phyloP scores from a whole-genome alignment of 73 alveolate species.

The Diophrys appendiculata region DNA sequence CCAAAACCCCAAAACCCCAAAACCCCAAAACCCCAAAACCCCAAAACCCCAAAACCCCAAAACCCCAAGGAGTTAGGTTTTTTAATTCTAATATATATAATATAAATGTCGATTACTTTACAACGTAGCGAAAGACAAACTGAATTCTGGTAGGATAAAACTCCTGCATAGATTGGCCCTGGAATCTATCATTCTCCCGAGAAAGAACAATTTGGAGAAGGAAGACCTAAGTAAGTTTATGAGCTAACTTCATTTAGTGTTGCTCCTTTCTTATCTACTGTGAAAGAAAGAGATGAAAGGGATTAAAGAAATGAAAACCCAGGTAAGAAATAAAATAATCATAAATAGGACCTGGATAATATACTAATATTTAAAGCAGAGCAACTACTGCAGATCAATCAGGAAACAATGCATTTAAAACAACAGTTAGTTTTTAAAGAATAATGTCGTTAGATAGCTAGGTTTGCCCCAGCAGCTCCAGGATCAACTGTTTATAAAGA shows the following conservation, averaged over 20 bases:
- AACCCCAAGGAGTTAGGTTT: constrained; percentile 31
- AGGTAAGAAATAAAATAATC: not conserved
- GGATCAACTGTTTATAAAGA: constrained; percentile 52
- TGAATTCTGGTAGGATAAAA: constrained; percentile 44
- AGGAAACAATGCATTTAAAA: constrained; percentile 35
- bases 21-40: no score
- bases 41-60: no score
- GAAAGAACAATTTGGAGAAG: constrained; percentile 2
- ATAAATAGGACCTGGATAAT: constrained; percentile 45
- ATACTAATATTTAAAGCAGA: constrained; percentile 4
- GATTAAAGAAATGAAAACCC: constrained; percentile 30
- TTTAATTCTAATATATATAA: constrained; percentile 2
- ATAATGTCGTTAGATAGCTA: constrained; percentile 35
- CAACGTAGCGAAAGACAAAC: constrained; percentile 58
- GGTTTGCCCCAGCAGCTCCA: constrained; percentile 72
- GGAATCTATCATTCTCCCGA: constrained; percentile 39
- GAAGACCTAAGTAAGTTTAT: constrained; percentile 19
- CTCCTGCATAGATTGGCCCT: constrained; percentile 57
- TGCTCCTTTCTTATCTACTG: constrained; percentile 26
- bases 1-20: no score
- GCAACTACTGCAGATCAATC: constrained; percentile 18
- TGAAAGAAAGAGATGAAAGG: constrained; percentile 29
- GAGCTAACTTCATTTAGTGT: constrained; percentile 3
- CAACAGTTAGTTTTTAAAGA: constrained; percentile 28
- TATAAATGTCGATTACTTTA: not conserved